Base-by-base conservation (phyloP, 352 stramenopile species). In the Phytophthora rubi region DNA sequence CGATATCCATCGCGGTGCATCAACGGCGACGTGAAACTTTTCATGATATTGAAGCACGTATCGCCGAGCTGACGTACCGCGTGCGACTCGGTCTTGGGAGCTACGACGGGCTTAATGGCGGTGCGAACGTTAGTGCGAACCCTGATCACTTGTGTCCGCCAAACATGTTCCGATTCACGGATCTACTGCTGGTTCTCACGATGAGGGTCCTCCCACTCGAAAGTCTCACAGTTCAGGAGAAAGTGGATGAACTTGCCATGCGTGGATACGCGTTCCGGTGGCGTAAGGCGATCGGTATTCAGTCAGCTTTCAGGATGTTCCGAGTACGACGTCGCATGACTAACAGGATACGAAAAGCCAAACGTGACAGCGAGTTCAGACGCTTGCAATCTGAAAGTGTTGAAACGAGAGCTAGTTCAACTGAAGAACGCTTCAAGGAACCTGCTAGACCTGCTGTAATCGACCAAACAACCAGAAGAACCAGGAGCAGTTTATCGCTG, bases 161-260 rank as follows among this genome's bases (percentile, higher is more conserved):
- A 0, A 83, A 86, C 3, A 92, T 95, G 85, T 84, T 94, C 42
- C 80, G 86, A 2, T 94, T 93, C 58, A 88, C 79, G 0, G 86
- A 95, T 60, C 39, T 95, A 2, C 63, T 95, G 9, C 62, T 94
- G 8, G 85, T 94, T 4, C 68, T 95, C 3, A 89, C 85, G 5
- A 79, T 82, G 55, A 79, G 88, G 28, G 84, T 91, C 32, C 65
- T 94, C 2, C 88, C 86, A 4, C 59, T 91, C 6, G 86, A 92
- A 12, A 86, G 86, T 39, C 65, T 93, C 30, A 92, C 88, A 1
- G 85, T 95, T 1, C 81, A 90, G 51, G 88, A 94, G 51, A 95
- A 95, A 77, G 88, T 95, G 6, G 83, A 94, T 48, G 88, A 95
- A 49, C 68, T 95, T 1, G 85, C 86, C 0, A 85, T 93, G 21